These are phyloP conservation scores for Lichtheimia ornata DNA, from an alignment of 371 early-diverging fungal species.

Conservation along the genomic window DNA sequence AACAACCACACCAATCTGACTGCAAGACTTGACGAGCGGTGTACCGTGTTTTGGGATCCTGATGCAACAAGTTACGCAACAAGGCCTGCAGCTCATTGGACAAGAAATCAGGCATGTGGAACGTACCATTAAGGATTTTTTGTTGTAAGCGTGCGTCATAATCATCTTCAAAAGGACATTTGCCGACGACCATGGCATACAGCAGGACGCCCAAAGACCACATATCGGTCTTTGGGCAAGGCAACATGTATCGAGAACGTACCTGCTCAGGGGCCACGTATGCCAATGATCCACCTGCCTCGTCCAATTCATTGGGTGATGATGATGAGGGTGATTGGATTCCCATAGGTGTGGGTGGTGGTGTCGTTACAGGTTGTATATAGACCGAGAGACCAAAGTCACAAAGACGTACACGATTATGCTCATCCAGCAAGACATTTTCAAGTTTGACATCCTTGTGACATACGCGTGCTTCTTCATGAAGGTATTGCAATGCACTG, in stretches of 20 bases:
- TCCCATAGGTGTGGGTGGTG: background rate
- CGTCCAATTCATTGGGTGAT: slow-evolving; percentile 7
- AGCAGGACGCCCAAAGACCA: slow-evolving; percentile 88
- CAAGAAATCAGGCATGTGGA: slow-evolving; percentile 32
- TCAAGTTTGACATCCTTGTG: slow-evolving; percentile 96
- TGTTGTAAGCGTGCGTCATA: slow-evolving; percentile 72
- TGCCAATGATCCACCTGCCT: slow-evolving; percentile 70
- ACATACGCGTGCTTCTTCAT: slow-evolving; percentile 69
- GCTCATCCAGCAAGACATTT: slow-evolving; percentile 73
- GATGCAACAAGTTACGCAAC: slow-evolving; percentile 24
- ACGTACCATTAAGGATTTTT: slow-evolving; percentile 60
- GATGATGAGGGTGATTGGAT: slow-evolving; percentile 4
- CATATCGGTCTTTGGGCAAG: slow-evolving; percentile 68
- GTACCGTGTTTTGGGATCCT: slow-evolving; percentile 26
- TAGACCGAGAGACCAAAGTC: slow-evolving; percentile 88
- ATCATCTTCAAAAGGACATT: slow-evolving; percentile 76
- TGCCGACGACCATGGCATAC: slow-evolving; percentile 71
- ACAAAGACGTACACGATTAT: slow-evolving; percentile 66
- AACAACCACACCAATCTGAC: slow-evolving; percentile 26
- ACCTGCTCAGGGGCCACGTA: slow-evolving; percentile 75
- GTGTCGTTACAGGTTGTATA: slow-evolving; percentile 7
- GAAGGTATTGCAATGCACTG: slow-evolving; percentile 78
- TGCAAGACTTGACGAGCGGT: slow-evolving; percentile 24
- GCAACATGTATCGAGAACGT: slow-evolving; percentile 10
- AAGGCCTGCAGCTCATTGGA: slow-evolving; percentile 24